Conservation (phyloP, 345 rosid species). For the Angophora floribunda region DNA sequence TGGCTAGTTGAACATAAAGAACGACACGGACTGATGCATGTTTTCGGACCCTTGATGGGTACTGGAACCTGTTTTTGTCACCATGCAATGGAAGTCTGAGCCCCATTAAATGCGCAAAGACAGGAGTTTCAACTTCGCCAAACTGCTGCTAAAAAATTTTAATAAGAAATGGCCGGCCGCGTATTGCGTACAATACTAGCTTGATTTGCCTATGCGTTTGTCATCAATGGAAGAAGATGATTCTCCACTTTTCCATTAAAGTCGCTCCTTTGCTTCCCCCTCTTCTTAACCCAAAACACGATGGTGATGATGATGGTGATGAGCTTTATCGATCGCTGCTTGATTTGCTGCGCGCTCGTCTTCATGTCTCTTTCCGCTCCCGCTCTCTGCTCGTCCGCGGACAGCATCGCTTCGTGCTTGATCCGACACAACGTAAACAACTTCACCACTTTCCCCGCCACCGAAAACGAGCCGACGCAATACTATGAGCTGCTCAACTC, state of each 20-base stretch:
- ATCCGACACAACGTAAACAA: conserved; percentile 14
- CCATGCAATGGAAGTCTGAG: background rate
- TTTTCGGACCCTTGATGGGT: background rate
- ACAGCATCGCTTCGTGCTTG: conserved; percentile 27
- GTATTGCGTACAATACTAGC: background rate
- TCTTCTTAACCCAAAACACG: background rate
- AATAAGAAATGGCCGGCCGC: conserved; percentile 27
- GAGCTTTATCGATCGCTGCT: background rate
- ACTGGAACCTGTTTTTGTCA: background rate
- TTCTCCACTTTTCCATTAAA: conserved; percentile 3
- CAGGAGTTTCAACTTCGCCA: background rate
- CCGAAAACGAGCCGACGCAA: conserved; percentile 1
- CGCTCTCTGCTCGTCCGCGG: background rate
- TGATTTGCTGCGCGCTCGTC: background rate
- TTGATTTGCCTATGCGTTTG: conserved; percentile 11
- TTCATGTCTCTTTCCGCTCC: background rate
- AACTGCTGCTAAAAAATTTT: background rate
- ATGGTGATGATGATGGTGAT: background rate
- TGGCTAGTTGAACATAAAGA: background rate
- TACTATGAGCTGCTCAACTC: conserved; percentile 31
- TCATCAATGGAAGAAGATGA: conserved; percentile 4
- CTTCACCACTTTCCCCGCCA: conserved; percentile 27
- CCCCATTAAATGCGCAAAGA: background rate
- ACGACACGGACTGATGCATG: background rate
- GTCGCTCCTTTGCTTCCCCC: background rate